Evolutionary conservation across 2,329 filamentous ascomycete species (phyloP).

Genomic region (Fusarium duplospermum): DNA sequence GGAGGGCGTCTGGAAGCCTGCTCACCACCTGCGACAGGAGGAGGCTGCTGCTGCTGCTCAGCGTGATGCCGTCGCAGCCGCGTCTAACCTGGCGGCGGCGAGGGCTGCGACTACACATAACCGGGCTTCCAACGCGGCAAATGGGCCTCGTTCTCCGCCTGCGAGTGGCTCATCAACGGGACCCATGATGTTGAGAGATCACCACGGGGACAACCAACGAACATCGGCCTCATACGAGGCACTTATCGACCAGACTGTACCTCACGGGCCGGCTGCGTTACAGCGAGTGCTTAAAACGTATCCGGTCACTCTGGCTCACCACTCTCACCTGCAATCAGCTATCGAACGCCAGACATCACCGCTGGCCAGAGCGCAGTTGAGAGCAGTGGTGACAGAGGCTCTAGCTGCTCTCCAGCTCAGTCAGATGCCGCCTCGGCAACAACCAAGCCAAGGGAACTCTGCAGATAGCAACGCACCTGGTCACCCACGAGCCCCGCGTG

Average conservation of each 20-base stretch:
- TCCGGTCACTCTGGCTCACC: conserved; percentile 61
- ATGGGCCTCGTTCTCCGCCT: conserved; percentile 17
- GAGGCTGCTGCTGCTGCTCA: conserved; percentile 70
- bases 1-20: conserved; percentile 85
- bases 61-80: conserved; percentile 38
- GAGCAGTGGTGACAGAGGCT: conserved; percentile 61
- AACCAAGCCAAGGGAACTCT: conserved; percentile 20
- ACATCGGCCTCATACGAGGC: conserved; percentile 58
- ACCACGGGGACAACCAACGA: conserved; percentile 43
- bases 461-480: conserved; percentile 5
- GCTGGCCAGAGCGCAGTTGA: conserved; percentile 60
- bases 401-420: conserved; percentile 59
- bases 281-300: conserved; percentile 59
- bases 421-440: conserved; percentile 49
- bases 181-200: conserved; percentile 39
- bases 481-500: conserved; percentile 17
- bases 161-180: conserved; percentile 17
- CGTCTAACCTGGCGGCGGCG: conserved; percentile 22
- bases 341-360: conserved; percentile 65
- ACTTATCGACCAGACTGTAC: conserved; percentile 65
- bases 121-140: conserved; percentile 15
- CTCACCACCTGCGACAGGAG: conserved; percentile 80
- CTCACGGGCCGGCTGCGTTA: conserved; percentile 61
- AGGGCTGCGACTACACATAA: conserved; percentile 16
- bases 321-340: conserved; percentile 60